Base-by-base conservation (phyloP, 2,329 filamentous ascomycete genomes). In the Colletotrichum truncatum region DNA sequence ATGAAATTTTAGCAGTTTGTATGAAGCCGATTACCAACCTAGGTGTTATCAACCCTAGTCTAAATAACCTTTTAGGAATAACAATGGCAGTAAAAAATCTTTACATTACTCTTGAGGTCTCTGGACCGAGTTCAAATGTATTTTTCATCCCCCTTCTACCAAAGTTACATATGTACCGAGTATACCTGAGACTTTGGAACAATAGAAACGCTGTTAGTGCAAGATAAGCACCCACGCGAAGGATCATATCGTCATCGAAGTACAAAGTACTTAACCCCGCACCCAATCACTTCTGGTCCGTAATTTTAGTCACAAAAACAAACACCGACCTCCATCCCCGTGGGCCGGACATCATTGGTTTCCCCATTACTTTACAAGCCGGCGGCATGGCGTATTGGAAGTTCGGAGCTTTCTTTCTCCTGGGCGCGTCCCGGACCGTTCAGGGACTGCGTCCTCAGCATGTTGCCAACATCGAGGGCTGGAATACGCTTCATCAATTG, bases 281-380 rank as follows among this genome's bases (percentile, higher is more conserved):
- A 64, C 39, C n/a, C 49, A 45, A 49, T 45, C 26, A 51, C n/a
- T 21, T 11, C 1, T 6, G 25, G 25, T 54, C 57, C 36, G 59
- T 36, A 54, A 25, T 55, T 51, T 62, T 62, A 66, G 63, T 63
- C 57, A 63, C 36, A 56, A 32, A 45, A 63, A 63, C 57, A 56
- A 46, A 36, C 39, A 43, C 34, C 30, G 12, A 38, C 46, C 38
- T 60, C 32, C 38, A 49, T 45, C 57, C n/a, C n/a, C 23, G 32
- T 25, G 30, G 63, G 45, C 26, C 49, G 21, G 18, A 51, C 36
- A 46, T 16, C 38, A 61, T 55, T 56, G 63, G 58, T 12, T 63
- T 56, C 36, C 32, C 43, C 57, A 39, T 56, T 28, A 52, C 51
- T 32, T 56, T 28, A 52, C 51, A 23, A 41, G 28, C 26, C 43